phyloP scores from a whole-genome alignment of 1,284 basidiomycete species.

The Leccinum subfulvum region DNA sequence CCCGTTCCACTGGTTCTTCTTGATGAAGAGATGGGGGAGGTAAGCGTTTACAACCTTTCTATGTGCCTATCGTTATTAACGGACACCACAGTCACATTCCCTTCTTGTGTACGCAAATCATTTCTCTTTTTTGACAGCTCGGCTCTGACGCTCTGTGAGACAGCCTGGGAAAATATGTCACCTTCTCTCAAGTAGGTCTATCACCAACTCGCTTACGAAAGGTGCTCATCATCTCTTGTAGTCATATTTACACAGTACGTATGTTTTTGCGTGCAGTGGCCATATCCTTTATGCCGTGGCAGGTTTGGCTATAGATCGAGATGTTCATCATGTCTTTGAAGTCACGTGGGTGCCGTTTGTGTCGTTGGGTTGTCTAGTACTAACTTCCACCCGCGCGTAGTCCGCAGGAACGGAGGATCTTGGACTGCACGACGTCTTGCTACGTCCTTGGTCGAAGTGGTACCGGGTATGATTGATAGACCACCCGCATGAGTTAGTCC shows the following conservation, averaged over 20 bases:
- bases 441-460: slow-evolving; percentile 73
- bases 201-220: background rate
- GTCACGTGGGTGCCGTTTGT: slow-evolving; percentile 45
- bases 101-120: slow-evolving; percentile 51
- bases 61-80: slow-evolving; percentile 10
- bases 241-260: slow-evolving; percentile 54
- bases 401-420: slow-evolving; percentile 56
- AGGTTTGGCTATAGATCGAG: slow-evolving; percentile 48
- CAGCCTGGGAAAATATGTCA: slow-evolving; percentile 67
- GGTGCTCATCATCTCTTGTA: slow-evolving; percentile 20
- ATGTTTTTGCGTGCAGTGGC: background rate
- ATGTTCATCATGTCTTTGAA: slow-evolving; percentile 53
- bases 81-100: slow-evolving; percentile 45
- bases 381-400: slow-evolving; percentile 35
- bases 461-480: slow-evolving; percentile 50
- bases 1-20: slow-evolving; percentile 12
- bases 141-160: slow-evolving; percentile 3
- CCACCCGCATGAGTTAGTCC: background rate
- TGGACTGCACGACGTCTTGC: slow-evolving; percentile 59
- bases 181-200: slow-evolving; percentile 50
- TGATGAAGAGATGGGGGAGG: slow-evolving; percentile 24
- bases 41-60: slow-evolving; percentile 8
- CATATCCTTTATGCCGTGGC: slow-evolving; percentile 4
- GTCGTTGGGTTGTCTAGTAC: background rate
- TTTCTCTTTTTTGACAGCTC: background rate